Evolutionary conservation across 1,139 yeast species (phyloP).

Genomic region (Debaryomyces psychrophilus): DNA sequence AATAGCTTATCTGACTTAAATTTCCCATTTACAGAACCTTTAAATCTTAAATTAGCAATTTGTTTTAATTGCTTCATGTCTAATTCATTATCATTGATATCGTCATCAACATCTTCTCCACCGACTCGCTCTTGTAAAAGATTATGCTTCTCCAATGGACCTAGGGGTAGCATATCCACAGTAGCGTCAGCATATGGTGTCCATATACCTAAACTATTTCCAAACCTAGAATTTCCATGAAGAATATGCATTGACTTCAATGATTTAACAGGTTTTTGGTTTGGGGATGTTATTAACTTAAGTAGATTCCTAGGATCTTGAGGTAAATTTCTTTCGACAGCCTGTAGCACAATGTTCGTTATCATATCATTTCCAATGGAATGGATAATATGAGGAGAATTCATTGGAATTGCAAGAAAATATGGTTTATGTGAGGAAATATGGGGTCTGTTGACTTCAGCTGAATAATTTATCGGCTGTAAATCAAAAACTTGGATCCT

Average conservation of each 20-base stretch:
- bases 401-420: constrained; percentile 66
- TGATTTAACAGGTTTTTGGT: constrained; percentile 55
- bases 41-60: constrained; percentile 57
- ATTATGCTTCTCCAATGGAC: constrained; percentile 37
- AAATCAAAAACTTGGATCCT: constrained; percentile 72
- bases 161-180: constrained; percentile 65
- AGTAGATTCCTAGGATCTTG: constrained; percentile 37
- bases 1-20: constrained; percentile 36
- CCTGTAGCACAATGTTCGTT: constrained; percentile 58
- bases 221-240: constrained; percentile 62
- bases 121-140: constrained; percentile 13
- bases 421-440: constrained; percentile 60
- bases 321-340: constrained; percentile 56
- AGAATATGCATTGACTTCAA: constrained; percentile 57
- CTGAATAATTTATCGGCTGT: constrained; percentile 25
- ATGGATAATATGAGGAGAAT: constrained; percentile 70
- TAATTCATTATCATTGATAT: constrained; percentile 12
- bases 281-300: constrained; percentile 25
- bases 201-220: constrained; percentile 70
- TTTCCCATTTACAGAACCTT: constrained; percentile 48
- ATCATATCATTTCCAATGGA: constrained; percentile 51
- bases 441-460: constrained; percentile 33
- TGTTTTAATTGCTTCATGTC: constrained; percentile 28
- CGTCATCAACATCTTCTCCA: constrained; percentile 15
- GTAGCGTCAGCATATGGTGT: constrained; percentile 65